These are phyloP conservation scores for Daedaleopsis nitida DNA, from an alignment of 768 basidiomycete species.

Conservation along the genomic window DNA sequence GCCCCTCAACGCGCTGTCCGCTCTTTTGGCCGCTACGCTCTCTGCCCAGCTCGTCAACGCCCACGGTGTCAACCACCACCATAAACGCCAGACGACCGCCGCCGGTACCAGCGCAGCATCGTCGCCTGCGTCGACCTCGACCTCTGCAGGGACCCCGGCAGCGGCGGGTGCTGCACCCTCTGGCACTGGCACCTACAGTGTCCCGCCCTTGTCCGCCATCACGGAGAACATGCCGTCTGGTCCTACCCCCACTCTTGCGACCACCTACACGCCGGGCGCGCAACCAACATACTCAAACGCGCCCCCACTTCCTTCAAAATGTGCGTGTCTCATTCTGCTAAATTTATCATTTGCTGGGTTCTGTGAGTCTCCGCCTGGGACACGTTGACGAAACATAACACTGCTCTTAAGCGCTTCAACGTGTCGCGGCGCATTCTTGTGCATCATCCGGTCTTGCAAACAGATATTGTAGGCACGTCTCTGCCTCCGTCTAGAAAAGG, in stretches of 20 bases:
- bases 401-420: no score
- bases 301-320: slow-evolving; percentile 63
- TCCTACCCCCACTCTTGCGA: slow-evolving; percentile 47
- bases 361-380: no score
- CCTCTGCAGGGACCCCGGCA: slow-evolving; percentile 8
- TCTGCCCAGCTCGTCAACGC: slow-evolving; percentile 20
- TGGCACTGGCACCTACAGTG: slow-evolving; percentile 41
- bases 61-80: slow-evolving; percentile 13
- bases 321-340: slow-evolving; percentile 41
- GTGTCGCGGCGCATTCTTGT: no score
- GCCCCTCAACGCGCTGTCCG: slow-evolving; percentile 21
- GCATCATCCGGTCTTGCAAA: no score
- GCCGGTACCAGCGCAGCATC: slow-evolving; percentile 14
- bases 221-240: slow-evolving; percentile 64
- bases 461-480: no score
- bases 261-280: slow-evolving; percentile 61
- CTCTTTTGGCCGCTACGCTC: slow-evolving; percentile 23
- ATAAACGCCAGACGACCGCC: slow-evolving; percentile 22
- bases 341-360: background rate
- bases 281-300: slow-evolving; percentile 65
- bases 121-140: slow-evolving; percentile 13
- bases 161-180: slow-evolving; percentile 16
- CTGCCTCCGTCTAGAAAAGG: no score
- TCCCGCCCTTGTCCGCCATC: slow-evolving; percentile 62
- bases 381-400: no score